Percentiles rank a stretch among this genome's conserved stretches.
These are phyloP conservation scores for Trypanosoma avium DNA, from an alignment of 208 protist species.

Conservation along the genomic window DNA sequence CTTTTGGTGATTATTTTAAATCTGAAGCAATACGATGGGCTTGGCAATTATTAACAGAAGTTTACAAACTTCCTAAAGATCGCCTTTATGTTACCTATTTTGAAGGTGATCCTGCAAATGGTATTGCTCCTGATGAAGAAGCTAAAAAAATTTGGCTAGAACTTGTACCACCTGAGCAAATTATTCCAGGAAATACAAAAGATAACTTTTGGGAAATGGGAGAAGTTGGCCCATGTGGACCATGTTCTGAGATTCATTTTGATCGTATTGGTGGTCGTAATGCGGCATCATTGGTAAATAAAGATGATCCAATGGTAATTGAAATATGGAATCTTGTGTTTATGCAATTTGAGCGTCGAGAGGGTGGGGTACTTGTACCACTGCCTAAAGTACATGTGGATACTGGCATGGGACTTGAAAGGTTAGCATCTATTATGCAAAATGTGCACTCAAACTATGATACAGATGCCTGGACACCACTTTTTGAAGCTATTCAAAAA, in stretches of 20 bases:
- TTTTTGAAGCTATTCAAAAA: slow-evolving; percentile 97
- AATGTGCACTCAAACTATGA: slow-evolving; percentile 98
- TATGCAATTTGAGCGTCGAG: slow-evolving; percentile 98
- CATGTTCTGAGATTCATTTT: slow-evolving; percentile 99
- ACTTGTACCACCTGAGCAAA: slow-evolving; percentile 87
- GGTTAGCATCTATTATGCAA: slow-evolving; percentile 97
- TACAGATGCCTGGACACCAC: slow-evolving; percentile 97
- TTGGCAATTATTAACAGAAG: slow-evolving; percentile 97
- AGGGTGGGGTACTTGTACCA: slow-evolving; percentile 75
- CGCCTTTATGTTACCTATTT: slow-evolving; percentile 99
- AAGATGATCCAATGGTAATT: slow-evolving; percentile 98
- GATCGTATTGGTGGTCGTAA: slow-evolving; percentile 97
- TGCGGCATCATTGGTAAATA: slow-evolving; percentile 96
- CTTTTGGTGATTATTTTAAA: slow-evolving; percentile 99
- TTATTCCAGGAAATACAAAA: slow-evolving; percentile 94
- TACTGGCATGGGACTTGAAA: slow-evolving; percentile 99
- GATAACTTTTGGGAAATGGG: slow-evolving; percentile 99
- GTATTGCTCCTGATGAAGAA: slow-evolving; percentile 92
- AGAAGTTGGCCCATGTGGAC: slow-evolving; percentile 97
- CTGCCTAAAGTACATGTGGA: slow-evolving; percentile 96
- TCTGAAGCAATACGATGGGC: slow-evolving; percentile 96
- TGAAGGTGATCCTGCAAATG: slow-evolving; percentile 89
- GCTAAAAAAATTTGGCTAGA: slow-evolving; percentile 93
- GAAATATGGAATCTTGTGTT: slow-evolving; percentile 99
- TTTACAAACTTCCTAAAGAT: slow-evolving; percentile 92